Evolutionary conservation across 2,329 filamentous ascomycete species (phyloP), one percentile per base, ranked within the genome.

Genomic region (Beauveria caledonica): DNA sequence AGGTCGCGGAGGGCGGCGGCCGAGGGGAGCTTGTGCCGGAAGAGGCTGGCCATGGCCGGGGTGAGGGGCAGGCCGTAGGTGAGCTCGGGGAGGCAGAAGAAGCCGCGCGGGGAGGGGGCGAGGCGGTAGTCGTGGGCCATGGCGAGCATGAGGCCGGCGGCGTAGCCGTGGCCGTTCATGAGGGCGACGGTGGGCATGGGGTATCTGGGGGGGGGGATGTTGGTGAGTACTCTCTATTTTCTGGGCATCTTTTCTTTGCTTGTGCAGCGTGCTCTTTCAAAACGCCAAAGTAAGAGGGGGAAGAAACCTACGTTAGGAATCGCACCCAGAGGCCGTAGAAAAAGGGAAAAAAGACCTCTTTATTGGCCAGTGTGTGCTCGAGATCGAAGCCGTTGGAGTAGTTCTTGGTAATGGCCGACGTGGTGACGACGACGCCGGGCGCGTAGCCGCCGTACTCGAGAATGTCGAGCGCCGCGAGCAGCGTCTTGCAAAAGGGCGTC

Each of bases 61-160:
- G 86, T 82, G 40, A 94, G 80, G n/a, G 87, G 83, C 1, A 87
- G 86, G 56, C 90, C 89, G 63, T 94, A 88, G 65, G 92, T 86
- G 15, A 94, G 78, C 75, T 94, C 90, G 72, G 93, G 93, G 65
- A 94, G 76, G 73, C 90, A 93, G 44, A 89, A 72, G 73, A 85
- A 92, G n/a, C 90, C 90, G 21, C 81, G 78, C 1, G 78, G 69
- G 0, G 86, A 82, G 68, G 88, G 88, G 76, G 90, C 88, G 65
- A 94, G 79, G 29, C 90, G 84, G 76, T 94, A 94, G 75, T 93
- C 89, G 73, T 92, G 89, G 74, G 88, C 85, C 82, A 91, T 89
- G 62, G 88, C 84, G 10, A 88, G 77, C 86, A 94, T 92, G 63
- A 92, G 77, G n/a, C 88, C 90, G 50, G 84, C 90, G 6, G 90